A percentile compares a stretch with the other conserved stretches of the same genome.
Conservation (phyloP, 2,329 filamentous ascomycete species). For the Clarireedia homoeocarpa region DNA sequence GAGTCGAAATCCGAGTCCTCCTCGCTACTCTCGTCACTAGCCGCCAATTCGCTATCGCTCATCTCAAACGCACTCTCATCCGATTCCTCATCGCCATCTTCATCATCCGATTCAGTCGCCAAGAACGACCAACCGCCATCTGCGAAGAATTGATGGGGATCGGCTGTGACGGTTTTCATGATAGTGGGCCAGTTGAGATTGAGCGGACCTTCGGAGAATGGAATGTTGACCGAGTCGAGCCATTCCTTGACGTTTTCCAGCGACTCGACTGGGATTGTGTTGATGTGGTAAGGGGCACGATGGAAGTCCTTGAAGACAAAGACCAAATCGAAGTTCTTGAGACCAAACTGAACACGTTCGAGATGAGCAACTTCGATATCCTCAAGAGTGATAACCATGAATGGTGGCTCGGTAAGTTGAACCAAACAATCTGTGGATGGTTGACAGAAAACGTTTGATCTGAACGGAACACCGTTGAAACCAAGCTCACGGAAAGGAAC, state of each 20-base stretch:
- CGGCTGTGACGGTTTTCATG: conserved; percentile 96
- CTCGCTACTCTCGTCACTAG: conserved; percentile 69
- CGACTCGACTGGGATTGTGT: conserved; percentile 94
- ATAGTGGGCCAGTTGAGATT: conserved; percentile 99
- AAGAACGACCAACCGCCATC: conserved; percentile 96
- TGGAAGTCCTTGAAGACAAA: conserved; percentile 98
- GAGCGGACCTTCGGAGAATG: conserved; percentile 86
- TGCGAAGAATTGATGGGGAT: conserved; percentile 89
- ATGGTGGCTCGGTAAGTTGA: conserved; percentile 92
- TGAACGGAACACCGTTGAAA: conserved; percentile 93
- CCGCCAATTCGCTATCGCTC: conserved; percentile 69
- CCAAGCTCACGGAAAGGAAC: conserved; percentile 95
- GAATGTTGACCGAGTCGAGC: conserved; percentile 91
- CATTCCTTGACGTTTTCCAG: conserved; percentile 96
- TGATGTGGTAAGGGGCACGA: conserved; percentile 85
- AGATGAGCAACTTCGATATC: conserved; percentile 96
- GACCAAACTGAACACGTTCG: conserved; percentile 89
- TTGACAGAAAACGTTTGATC: conserved; percentile 91
- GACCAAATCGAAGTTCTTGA: conserved; percentile 98
- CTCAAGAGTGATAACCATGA: conserved; percentile 89
- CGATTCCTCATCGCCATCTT: conserved; percentile 69
- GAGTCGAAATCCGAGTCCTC: conserved; percentile 92
- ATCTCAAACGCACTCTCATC: conserved; percentile 93
- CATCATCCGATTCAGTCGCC: conserved; percentile 77
- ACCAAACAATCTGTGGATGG: conserved; percentile 96